Evolutionary conservation across 306 rosid genomes (phyloP).

Genomic region (Casuarina equisetifolia): DNA sequence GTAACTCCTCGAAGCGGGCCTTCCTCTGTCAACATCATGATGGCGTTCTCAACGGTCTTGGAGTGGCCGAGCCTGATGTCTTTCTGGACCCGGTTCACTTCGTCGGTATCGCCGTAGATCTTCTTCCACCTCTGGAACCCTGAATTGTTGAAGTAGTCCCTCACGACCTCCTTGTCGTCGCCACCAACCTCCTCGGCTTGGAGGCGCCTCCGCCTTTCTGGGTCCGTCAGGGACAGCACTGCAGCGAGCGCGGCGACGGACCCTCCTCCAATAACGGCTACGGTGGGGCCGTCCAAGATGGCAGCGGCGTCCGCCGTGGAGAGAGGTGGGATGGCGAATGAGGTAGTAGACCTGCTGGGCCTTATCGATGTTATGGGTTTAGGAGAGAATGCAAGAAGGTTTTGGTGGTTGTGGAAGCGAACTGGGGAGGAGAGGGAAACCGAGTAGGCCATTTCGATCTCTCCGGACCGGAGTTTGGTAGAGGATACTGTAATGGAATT

Average conservation of each 20-base stretch:
- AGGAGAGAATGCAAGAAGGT: constrained; percentile 16
- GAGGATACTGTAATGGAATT: neutral
- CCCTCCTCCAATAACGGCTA: constrained; percentile 74
- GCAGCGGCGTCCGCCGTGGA: constrained; percentile 53
- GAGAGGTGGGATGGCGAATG: constrained; percentile 61
- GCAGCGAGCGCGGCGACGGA: constrained; percentile 77
- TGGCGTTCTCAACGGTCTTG: constrained; percentile 77
- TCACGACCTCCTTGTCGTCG: constrained; percentile 86
- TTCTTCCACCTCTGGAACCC: constrained; percentile 97
- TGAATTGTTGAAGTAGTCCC: constrained; percentile 83
- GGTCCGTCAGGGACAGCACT: constrained; percentile 69
- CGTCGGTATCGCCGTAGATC: constrained; percentile 89
- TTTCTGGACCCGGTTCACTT: constrained; percentile 77
- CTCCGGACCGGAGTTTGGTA: neutral
- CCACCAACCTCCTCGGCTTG: constrained; percentile 99
- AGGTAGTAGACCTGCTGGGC: constrained; percentile 27
- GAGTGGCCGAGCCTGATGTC: constrained; percentile 85
- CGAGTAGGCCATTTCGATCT: neutral
- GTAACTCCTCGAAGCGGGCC: constrained; percentile 64
- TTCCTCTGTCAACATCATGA: constrained; percentile 68
- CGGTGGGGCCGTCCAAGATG: constrained; percentile 59
- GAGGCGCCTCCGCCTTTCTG: constrained; percentile 63
- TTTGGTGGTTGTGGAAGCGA: constrained; percentile 25
- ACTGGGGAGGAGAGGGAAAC: constrained; percentile 4
- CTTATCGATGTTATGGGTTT: constrained; percentile 34